phyloP scores from a whole-genome alignment of 163 green algal genomes.

The Scenedesmus sp. region DNA sequence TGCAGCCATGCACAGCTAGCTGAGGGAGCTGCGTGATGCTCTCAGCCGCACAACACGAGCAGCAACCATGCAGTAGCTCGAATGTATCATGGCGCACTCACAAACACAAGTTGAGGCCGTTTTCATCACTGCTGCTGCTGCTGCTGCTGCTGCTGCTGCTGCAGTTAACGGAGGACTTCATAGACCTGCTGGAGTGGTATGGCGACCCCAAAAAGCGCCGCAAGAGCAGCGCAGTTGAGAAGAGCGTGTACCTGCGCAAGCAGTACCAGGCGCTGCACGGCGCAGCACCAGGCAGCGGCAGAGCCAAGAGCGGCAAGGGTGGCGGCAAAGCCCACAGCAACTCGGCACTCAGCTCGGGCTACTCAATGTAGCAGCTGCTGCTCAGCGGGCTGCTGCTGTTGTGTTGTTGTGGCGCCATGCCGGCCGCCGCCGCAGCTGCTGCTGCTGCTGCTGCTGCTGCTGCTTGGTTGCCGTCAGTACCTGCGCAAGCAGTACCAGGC shows the following conservation, averaged over 20 bases:
- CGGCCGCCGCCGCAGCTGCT: not conserved
- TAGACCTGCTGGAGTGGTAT: constrained; percentile 52
- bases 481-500: constrained; percentile 46
- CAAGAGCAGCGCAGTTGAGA: constrained; percentile 45
- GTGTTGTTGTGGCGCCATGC: too few species aligned
- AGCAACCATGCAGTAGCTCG: too few species aligned
- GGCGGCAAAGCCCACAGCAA: constrained; percentile 40
- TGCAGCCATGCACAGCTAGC: too few species aligned
- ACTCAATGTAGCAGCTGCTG: constrained; percentile 26
- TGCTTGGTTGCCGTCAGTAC: not conserved
- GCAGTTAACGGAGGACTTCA: constrained; percentile 38
- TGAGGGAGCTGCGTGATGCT: too few species aligned
- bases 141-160: not conserved
- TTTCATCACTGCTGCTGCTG: not conserved
- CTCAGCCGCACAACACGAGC: too few species aligned
- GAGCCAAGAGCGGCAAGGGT: not conserved
- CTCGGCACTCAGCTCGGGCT: constrained; percentile 29
- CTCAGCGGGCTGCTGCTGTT: not conserved
- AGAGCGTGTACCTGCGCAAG: constrained; percentile 36
- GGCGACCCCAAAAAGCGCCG: constrained; percentile 47
- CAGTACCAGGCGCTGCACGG: constrained; percentile 41
- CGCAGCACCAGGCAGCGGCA: not conserved
- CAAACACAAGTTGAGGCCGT: not conserved
- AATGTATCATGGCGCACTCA: too few species aligned
- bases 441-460: not conserved